Evolutionary conservation across 768 basidiomycete species (phyloP), one percentile per base, ranked within the genome.

Genomic region (Hebeloma cylindrosporum): DNA sequence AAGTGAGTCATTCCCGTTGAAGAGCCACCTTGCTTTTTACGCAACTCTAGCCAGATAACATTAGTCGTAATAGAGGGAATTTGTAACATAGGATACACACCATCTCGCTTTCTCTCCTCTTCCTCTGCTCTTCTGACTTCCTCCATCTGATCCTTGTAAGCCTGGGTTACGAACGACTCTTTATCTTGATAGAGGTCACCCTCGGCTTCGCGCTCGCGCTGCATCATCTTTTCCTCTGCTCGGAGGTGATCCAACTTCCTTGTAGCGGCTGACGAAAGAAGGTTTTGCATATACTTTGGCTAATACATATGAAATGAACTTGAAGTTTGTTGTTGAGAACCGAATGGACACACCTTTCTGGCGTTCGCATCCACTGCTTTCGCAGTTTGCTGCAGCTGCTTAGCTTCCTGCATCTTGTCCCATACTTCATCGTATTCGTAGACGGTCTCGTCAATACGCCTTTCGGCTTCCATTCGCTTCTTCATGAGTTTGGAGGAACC

Each of bases 161-260:
- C 93, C 58, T 93, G 90, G 0, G 96, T 99, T 38, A 98, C 95
- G 58, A 98, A 99, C n/a, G 83, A 75, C 43, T 97, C 96, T 71
- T 94, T 98, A 70, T 91, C 96, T 45, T 77, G 77, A 62, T 91
- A 99, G 62, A 93, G 79, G 50, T 93, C 93, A 0, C 96, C 96
- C 67, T 99, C 96, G 14, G 77, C 70, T 67, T 94, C 91, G 16
- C 96, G 79, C 64, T 98, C 96, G 32, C 80, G 77, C 62, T 94
- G 89, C 61, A 97, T 85, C 87, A 95, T 87, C 74, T 98, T 97
- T 67, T 98, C 95, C 65, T 99, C 96, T 0, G 96, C 96, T 42
- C 93, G 77, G 8, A 98, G 67, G 57, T 90, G 79, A 63, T 99
- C 96, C 36, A 95, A 64, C 56, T 84, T 82, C 18, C 96, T 78